Conservation (phyloP, 2,329 filamentous ascomycete genomes). For the Rhinocladiella mackenziei region DNA sequence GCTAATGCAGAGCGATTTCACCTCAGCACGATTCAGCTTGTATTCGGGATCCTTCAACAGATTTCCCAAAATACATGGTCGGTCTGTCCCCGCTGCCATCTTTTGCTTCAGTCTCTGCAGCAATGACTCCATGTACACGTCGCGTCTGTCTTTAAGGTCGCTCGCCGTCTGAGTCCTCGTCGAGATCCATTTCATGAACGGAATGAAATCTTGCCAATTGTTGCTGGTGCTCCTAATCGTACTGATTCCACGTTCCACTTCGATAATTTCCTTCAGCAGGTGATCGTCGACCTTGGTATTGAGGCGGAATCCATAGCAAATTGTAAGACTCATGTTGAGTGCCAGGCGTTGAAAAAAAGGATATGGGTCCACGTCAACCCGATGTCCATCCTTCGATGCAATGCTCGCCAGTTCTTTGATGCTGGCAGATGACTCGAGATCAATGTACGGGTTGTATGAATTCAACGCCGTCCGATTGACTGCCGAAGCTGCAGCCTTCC, state of each 20-base stretch:
- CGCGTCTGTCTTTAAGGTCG: conserved; percentile 63
- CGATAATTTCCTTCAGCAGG: conserved; percentile 67
- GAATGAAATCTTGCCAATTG: conserved; percentile 83
- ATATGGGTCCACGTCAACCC: conserved; percentile 62
- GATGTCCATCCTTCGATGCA: conserved; percentile 58
- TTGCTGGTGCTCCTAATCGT: conserved; percentile 74
- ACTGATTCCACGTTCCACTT: conserved; percentile 70
- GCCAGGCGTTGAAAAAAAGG: conserved; percentile 71
- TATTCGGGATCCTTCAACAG: conserved; percentile 67
- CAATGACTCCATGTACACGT: conserved; percentile 59
- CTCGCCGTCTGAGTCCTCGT: conserved; percentile 56
- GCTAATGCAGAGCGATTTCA: too few relatives aligned
- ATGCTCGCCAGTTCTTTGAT: conserved; percentile 65
- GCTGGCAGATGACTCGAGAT: conserved; percentile 67
- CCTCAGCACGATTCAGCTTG: conserved; percentile 58
- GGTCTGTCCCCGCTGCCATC: conserved; percentile 59
- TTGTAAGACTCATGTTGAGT: conserved; percentile 69
- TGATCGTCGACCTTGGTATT: conserved; percentile 63
- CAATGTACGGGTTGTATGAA: conserved; percentile 76
- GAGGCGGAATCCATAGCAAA: conserved; percentile 76
- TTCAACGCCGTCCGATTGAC: conserved; percentile 71
- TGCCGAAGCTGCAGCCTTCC: conserved; percentile 73
- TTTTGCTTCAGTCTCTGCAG: conserved; percentile 57
- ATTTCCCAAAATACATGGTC: conserved; percentile 65
- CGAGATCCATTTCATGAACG: conserved; percentile 61